These are phyloP conservation scores for Nitzschia sp. DNA, from an alignment of 108 stramenopile genomes.

Conservation along the genomic window DNA sequence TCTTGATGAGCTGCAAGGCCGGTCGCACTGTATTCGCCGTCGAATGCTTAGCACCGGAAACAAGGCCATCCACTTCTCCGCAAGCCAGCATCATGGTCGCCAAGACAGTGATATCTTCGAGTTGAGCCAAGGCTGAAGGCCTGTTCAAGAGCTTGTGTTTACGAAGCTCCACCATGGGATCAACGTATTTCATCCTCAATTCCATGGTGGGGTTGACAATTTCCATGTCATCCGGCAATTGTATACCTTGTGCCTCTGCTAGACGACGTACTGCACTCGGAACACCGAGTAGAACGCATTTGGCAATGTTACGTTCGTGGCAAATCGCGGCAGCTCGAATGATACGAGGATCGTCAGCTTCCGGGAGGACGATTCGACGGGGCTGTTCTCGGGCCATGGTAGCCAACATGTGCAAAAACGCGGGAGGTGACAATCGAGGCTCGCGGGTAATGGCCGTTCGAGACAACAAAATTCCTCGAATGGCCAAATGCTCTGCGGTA, in stretches of 20 bases:
- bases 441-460: background rate
- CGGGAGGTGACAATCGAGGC: slow-evolving; percentile 28
- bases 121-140: slow-evolving; percentile 17
- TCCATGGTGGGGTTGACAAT: slow-evolving; percentile 27
- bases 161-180: slow-evolving; percentile 28
- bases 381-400: slow-evolving; percentile 10
- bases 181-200: slow-evolving; percentile 24
- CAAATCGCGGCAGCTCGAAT: slow-evolving; percentile 20
- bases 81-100: slow-evolving; percentile 43
- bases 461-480: background rate
- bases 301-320: slow-evolving; percentile 18
- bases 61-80: slow-evolving; percentile 46
- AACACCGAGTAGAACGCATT: slow-evolving; percentile 31
- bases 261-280: slow-evolving; percentile 14
- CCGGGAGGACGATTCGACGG: slow-evolving; percentile 37
- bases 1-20: slow-evolving; percentile 48
- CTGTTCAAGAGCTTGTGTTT: slow-evolving; percentile 40
- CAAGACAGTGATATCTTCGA: slow-evolving; percentile 42
- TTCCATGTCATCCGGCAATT: slow-evolving; percentile 13
- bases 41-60: slow-evolving; percentile 41
- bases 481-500: slow-evolving; percentile 8
- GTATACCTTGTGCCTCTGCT: slow-evolving; percentile 19
- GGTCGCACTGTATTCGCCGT: slow-evolving; percentile 47
- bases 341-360: slow-evolving; percentile 29
- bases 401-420: slow-evolving; percentile 26